These are phyloP conservation scores for Sporormia fimetaria DNA, from an alignment of 495 filamentous ascomycete genomes.

Conservation along the genomic window DNA sequence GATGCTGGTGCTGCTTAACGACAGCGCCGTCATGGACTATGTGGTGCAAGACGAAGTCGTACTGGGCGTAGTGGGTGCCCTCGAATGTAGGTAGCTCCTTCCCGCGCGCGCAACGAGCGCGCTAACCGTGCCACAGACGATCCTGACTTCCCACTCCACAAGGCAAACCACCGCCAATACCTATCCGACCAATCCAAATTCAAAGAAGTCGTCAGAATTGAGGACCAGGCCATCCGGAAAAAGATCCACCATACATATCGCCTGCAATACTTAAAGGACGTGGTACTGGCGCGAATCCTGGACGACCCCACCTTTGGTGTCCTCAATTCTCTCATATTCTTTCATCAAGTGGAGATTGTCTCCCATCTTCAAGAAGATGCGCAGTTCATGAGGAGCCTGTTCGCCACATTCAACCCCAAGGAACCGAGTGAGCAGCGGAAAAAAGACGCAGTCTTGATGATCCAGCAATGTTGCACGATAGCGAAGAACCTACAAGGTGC, in stretches of 20 bases:
- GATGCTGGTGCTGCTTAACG: slow-evolving; percentile 83
- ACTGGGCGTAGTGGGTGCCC: slow-evolving; percentile 83
- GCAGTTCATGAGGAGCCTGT: slow-evolving; percentile 78
- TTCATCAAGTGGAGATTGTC: slow-evolving; percentile 96
- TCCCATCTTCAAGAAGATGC: slow-evolving; percentile 73
- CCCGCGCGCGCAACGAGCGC: not conserved
- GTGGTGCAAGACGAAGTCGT: slow-evolving; percentile 84
- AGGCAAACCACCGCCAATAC: slow-evolving; percentile 94
- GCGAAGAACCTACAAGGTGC: slow-evolving; percentile 87
- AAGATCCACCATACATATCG: slow-evolving; percentile 97
- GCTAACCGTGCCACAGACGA: slow-evolving; percentile 50
- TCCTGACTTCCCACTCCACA: slow-evolving; percentile 96
- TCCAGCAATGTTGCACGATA: slow-evolving; percentile 90
- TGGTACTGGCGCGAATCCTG: slow-evolving; percentile 87
- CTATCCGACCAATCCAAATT: slow-evolving; percentile 77
- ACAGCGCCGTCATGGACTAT: slow-evolving; percentile 84
- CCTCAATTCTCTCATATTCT: slow-evolving; percentile 95
- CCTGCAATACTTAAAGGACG: slow-evolving; percentile 95
- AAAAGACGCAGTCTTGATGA: slow-evolving; percentile 90
- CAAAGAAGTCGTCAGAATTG: slow-evolving; percentile 91
- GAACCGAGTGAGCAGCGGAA: slow-evolving; percentile 57
- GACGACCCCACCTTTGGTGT: slow-evolving; percentile 97
- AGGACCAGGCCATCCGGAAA: slow-evolving; percentile 62
- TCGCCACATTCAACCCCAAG: slow-evolving; percentile 66
- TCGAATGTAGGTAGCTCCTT: slow-evolving; percentile 55